phyloP scores from a whole-genome alignment of 805 yeast genomes.

The Starmerella scarabaei region DNA sequence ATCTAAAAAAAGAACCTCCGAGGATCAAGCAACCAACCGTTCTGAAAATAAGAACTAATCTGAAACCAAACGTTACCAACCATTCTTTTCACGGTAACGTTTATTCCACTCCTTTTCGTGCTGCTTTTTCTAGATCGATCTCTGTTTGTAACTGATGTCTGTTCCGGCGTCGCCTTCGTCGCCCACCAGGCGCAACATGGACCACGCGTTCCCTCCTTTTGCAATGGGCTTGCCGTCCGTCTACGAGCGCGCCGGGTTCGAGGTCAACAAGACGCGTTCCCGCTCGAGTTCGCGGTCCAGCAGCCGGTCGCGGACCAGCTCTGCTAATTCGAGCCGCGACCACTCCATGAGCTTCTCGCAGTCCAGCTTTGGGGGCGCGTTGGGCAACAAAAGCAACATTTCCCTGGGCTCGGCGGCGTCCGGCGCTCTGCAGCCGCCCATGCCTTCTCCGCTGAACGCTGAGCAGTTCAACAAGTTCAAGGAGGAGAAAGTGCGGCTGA shows the following conservation, averaged over 20 bases:
- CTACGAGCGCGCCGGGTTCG: conserved; percentile 34
- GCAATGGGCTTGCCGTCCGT: conserved; percentile 29
- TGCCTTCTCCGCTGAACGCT: background rate
- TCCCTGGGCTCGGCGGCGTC: background rate
- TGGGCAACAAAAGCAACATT: background rate
- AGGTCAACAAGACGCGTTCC: conserved; percentile 22
- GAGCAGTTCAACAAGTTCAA: conserved; percentile 1
- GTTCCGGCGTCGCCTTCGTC: conserved; percentile 4
- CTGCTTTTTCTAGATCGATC: background rate
- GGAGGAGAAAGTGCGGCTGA: background rate
- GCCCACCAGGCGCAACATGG: conserved; percentile 21
- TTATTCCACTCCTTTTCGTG: background rate
- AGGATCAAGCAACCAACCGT: no score
- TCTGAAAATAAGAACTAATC: no score
- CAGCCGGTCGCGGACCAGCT: conserved; percentile 2
- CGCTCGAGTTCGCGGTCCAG: conserved; percentile 13
- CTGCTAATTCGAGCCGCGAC: conserved; percentile 1
- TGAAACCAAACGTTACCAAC: background rate
- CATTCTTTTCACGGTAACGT: background rate
- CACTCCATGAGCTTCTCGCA: background rate
- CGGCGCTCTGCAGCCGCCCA: background rate
- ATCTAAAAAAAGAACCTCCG: no score
- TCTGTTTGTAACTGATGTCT: background rate
- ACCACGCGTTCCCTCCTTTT: conserved; percentile 31
- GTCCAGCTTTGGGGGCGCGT: background rate